phyloP scores from a whole-genome alignment of 2,329 filamentous ascomycete species.

The Cryphonectria carpinicola region DNA sequence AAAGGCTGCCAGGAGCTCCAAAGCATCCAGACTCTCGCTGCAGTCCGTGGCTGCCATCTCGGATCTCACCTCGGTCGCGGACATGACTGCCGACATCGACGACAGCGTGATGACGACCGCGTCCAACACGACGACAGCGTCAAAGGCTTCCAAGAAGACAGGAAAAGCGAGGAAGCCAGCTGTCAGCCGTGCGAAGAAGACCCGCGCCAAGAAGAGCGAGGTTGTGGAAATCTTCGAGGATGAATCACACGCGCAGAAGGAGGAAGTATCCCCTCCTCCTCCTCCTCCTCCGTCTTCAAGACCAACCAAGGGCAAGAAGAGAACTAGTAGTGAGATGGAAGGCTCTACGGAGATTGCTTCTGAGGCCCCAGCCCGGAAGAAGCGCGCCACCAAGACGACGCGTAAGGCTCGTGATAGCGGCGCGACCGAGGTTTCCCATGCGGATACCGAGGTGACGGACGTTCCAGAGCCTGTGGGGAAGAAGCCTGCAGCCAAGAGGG shows the following conservation, averaged over 20 bases:
- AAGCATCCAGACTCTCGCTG: conserved; percentile 67
- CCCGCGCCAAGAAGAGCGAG: conserved; percentile 58
- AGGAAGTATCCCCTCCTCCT: conserved; percentile 37
- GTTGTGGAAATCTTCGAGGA: conserved; percentile 51
- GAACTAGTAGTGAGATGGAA: conserved; percentile 63
- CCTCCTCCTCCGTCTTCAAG: conserved; percentile 45
- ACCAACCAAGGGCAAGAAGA: conserved; percentile 61
- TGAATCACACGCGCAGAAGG: conserved; percentile 33
- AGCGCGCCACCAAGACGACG: conserved; percentile 54
- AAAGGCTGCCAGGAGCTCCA: conserved; percentile 65
- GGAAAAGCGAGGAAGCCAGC: conserved; percentile 60
- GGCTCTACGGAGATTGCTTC: conserved; percentile 47
- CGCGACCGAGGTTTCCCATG: conserved; percentile 45
- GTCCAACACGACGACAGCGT: conserved; percentile 55
- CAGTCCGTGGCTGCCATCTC: conserved; percentile 58
- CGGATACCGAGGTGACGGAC: conserved; percentile 47
- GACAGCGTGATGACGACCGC: conserved; percentile 64
- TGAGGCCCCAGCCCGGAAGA: conserved; percentile 61
- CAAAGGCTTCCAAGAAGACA: conserved; percentile 53
- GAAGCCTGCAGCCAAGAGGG: conserved; percentile 43
- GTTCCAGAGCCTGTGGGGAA: conserved; percentile 37
- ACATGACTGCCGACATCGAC: conserved; percentile 54
- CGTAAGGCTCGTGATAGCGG: conserved; percentile 55
- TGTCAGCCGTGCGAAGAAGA: conserved; percentile 50
- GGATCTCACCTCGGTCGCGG: conserved; percentile 53